Base-by-base conservation (phyloP, 371 early-diverging fungal species). In the Mucor lusitanicus region DNA sequence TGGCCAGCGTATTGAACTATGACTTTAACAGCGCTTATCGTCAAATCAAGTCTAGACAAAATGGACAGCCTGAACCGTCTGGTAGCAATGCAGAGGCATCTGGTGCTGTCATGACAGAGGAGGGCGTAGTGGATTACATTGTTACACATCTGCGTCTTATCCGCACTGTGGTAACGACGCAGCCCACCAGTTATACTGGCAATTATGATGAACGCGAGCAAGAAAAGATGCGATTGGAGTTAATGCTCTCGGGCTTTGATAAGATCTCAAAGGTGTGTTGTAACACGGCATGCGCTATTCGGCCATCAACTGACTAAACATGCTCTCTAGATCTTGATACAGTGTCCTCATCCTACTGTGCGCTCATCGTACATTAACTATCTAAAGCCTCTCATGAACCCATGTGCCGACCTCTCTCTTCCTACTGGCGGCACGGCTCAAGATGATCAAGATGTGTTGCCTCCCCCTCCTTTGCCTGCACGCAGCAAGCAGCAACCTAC, bases 271-370 rank as follows among this genome's bases (percentile, higher is more conserved):
- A 80, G 73, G 81, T 80, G 69, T 63, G 7, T n/a, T 39, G 25
- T n/a, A 32, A 7, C 15, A 46, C 32, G 7, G 5, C 30, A 55
- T 55, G 4, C 3, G 7, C 13, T 55, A 15, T 55, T 0, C 8
- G 30, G 23, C 25, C n/a, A 53, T 32, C 55, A 55, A 55, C 55
- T 55, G 55, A 55, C 25, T 23, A n/a, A 23, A 13, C 25, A n/a
- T 7, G 53, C 17, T 55, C 15, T 32, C 33, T 67, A 80, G 72
- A 68, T 78, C 30, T 71, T 90, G 46, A 79, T 81, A 11, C 79
- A 78, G 44, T 84, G 85, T 44, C 90, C 88, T 44, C 87, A 85
- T 75, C 88, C 88, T 5, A 85, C 84, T n/a, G 72, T 90, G 19
- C 82, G 80, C 46, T 78, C 68, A 32, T 75, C 80, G 0, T 82